phyloP scores from a whole-genome alignment of 2,329 filamentous ascomycete species.

The Colletotrichum sojae region DNA sequence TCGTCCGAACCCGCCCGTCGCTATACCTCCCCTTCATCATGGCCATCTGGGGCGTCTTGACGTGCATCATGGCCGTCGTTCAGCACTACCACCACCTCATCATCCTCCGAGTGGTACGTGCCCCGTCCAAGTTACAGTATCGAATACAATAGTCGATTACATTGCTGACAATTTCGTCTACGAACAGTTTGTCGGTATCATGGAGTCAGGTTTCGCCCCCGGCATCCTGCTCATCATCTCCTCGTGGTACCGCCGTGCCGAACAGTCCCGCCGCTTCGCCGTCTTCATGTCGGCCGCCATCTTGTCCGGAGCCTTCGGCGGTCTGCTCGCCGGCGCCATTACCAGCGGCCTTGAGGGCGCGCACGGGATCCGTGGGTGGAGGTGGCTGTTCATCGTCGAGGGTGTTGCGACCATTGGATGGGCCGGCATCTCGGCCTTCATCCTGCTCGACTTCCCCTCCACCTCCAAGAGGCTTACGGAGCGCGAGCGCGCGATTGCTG shows the following conservation, averaged over 20 bases:
- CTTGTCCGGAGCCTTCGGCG: conserved; percentile 76
- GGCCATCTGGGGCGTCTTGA: conserved; percentile 44
- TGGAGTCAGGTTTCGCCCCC: conserved; percentile 72
- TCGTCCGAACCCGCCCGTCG: conserved; percentile 31
- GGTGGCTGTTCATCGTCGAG: conserved; percentile 73
- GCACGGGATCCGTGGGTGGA: conserved; percentile 62
- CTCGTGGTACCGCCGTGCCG: conserved; percentile 71
- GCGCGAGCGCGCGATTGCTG: conserved; percentile 71
- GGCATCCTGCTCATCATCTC: conserved; percentile 74
- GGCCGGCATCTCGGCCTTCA: conserved; percentile 74
- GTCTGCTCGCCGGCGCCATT: conserved; percentile 73
- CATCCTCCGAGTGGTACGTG: conserved; percentile 50
- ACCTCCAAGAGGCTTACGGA: conserved; percentile 70
- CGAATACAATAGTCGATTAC: too few relatives aligned
- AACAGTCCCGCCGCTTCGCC: conserved; percentile 57
- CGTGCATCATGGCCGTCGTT: conserved; percentile 45
- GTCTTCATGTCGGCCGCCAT: conserved; percentile 82
- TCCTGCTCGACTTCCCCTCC: conserved; percentile 79
- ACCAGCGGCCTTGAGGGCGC: conserved; percentile 68
- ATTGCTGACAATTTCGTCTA: not conserved
- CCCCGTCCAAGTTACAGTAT: conserved; percentile 42
- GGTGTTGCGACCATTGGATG: conserved; percentile 76
- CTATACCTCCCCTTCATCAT: conserved; percentile 20
- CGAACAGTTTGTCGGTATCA: conserved; percentile 61
- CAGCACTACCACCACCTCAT: conserved; percentile 46